These are phyloP conservation scores for Solanum pinnatisectum DNA, from an alignment of 257 asterid genomes.

Conservation along the genomic window DNA sequence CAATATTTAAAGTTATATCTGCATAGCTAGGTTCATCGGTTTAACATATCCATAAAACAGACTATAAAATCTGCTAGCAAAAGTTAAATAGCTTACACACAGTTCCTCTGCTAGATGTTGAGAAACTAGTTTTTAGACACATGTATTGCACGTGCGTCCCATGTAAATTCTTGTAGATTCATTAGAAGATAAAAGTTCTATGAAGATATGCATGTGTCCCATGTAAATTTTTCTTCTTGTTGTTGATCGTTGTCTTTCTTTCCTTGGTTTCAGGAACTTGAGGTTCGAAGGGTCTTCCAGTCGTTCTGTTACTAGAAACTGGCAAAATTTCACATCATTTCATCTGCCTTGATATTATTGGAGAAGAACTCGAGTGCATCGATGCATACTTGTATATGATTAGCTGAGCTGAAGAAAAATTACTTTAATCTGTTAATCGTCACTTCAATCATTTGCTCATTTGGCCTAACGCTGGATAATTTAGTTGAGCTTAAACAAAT, in stretches of 20 bases:
- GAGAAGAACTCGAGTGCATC: background rate
- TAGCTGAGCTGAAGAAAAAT: background rate
- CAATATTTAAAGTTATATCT: background rate
- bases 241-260: background rate
- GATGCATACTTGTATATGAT: background rate
- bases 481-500: background rate
- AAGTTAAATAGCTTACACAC: background rate
- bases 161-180: too few species aligned
- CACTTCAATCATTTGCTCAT: background rate
- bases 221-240: background rate
- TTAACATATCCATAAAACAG: background rate
- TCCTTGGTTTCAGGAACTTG: background rate
- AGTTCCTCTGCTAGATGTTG: background rate
- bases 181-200: too few species aligned
- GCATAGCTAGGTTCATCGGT: too few species aligned
- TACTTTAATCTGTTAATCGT: background rate
- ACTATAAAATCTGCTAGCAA: background rate
- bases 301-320: background rate
- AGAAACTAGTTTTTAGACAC: background rate
- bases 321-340: background rate
- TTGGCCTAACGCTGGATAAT: background rate
- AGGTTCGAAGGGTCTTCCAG: constrained; percentile 9
- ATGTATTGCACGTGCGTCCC: too few species aligned
- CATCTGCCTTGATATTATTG: background rate
- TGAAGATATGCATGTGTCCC: too few species aligned